phyloP scores from a whole-genome alignment of 495 filamentous ascomycete species.

The Hypoxylon lenormandii region DNA sequence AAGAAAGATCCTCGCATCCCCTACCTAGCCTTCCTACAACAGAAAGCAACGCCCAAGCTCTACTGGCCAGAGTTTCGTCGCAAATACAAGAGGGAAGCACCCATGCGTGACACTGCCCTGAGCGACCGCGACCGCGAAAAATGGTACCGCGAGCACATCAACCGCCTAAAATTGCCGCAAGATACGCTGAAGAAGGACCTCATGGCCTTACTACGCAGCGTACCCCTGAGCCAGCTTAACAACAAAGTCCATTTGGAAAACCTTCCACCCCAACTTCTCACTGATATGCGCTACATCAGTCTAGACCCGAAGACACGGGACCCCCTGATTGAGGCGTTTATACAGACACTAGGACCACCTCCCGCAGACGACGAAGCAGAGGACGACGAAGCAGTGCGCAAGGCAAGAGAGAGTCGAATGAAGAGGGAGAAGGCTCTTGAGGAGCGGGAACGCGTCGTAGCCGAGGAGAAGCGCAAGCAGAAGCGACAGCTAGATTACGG shows the following conservation, averaged over 20 bases:
- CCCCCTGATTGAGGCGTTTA: constrained; percentile 78
- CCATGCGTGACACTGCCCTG: constrained; percentile 81
- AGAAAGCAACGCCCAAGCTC: constrained; percentile 84
- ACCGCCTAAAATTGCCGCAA: constrained; percentile 77
- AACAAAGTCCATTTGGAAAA: constrained; percentile 69
- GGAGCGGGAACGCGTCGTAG: constrained; percentile 77
- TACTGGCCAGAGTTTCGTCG: constrained; percentile 97
- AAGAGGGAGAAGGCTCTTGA: constrained; percentile 79
- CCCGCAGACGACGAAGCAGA: constrained; percentile 67
- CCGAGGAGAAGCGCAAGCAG: constrained; percentile 78
- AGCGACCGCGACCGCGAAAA: constrained; percentile 91
- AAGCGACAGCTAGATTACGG: constrained; percentile 73
- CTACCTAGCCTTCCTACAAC: constrained; percentile 84
- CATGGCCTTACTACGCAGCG: constrained; percentile 76
- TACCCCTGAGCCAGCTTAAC: constrained; percentile 74
- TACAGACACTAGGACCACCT: constrained; percentile 75
- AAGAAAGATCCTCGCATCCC: constrained; percentile 87
- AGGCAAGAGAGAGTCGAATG: constrained; percentile 71
- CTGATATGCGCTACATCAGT: constrained; percentile 85
- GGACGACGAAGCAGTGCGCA: constrained; percentile 70
- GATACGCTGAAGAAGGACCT: constrained; percentile 82
- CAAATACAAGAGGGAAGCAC: constrained; percentile 82
- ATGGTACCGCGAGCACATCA: constrained; percentile 87
- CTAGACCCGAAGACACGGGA: constrained; percentile 76
- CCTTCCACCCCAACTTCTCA: constrained; percentile 75